Evolutionary conservation across 2,329 filamentous ascomycete species (phyloP).

Genomic region (Pestalotiopsis sp.): DNA sequence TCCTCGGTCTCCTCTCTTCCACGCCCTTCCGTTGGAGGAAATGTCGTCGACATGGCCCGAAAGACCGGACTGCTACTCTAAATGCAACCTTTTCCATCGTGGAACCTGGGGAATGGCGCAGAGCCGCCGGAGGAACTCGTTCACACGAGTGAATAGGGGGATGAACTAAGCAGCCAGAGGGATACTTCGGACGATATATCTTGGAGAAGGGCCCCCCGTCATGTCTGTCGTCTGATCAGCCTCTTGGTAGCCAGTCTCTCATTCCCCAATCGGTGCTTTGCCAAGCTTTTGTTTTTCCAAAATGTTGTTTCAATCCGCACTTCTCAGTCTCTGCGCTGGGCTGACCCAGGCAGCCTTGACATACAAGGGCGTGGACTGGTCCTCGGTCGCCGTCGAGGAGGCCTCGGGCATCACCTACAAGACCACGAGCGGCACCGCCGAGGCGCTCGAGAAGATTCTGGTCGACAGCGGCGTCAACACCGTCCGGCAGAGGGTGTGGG

Average conservation of each 20-base stretch:
- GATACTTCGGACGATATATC: background rate
- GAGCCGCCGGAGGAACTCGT: background rate
- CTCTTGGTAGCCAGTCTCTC: background rate
- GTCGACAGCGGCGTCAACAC: conserved; percentile 67
- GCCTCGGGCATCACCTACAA: conserved; percentile 63
- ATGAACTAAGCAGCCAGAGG: background rate
- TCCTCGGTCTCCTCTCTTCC: conserved; percentile 1
- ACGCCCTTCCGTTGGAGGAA: conserved; percentile 9
- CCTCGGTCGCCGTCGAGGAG: conserved; percentile 67
- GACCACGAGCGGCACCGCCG: conserved; percentile 50
- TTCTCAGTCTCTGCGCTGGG: conserved; percentile 1
- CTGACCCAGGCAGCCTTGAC: conserved; percentile 48
- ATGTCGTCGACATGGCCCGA: background rate
- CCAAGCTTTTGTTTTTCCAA: background rate
- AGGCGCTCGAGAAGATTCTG: conserved; percentile 66
- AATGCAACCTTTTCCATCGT: background rate
- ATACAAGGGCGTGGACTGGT: conserved; percentile 73
- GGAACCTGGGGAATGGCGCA: background rate
- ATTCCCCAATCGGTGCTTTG: background rate
- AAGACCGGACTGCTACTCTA: background rate
- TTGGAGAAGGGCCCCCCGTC: background rate
- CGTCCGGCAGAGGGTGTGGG: conserved; percentile 73
- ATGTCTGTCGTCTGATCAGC: background rate
- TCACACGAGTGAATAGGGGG: background rate
- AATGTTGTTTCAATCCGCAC: conserved; percentile 4